Conservation (phyloP, 257 asterid genomes). For the Henckelia pumila region DNA sequence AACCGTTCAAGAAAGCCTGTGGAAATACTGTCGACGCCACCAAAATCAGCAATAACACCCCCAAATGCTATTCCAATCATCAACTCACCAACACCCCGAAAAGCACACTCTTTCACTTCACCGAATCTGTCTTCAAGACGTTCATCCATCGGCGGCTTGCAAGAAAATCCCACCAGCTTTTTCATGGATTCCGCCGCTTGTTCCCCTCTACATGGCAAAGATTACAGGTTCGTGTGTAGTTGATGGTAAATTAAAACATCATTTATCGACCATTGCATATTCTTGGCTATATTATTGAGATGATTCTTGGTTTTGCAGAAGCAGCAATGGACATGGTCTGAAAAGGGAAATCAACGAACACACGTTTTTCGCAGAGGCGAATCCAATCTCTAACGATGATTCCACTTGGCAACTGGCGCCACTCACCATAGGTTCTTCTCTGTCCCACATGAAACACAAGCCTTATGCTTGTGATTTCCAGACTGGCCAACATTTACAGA, state of each 20-base stretch:
- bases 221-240: conserved; percentile 36
- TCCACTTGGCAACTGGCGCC: conserved; percentile 50
- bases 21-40: conserved; percentile 49
- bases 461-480: conserved; percentile 27
- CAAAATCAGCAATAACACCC: conserved; percentile 19
- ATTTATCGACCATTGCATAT: background rate
- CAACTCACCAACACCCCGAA: conserved; percentile 31
- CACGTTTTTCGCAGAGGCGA: conserved; percentile 47
- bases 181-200: conserved; percentile 42
- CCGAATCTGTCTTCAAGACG: conserved; percentile 29
- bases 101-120: background rate
- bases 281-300: background rate
- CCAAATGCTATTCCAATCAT: conserved; percentile 20
- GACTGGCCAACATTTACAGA: conserved; percentile 33
- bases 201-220: conserved; percentile 27
- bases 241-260: background rate
- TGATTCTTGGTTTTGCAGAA: conserved; percentile 19
- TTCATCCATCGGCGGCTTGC: conserved; percentile 26
- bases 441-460: conserved; percentile 43
- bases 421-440: conserved; percentile 50
- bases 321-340: conserved; percentile 42
- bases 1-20: conserved; percentile 99
- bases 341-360: conserved; percentile 48
- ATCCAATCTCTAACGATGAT: conserved; percentile 34
- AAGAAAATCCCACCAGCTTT: conserved; percentile 41